Evolutionary conservation across 2,329 filamentous ascomycete species (phyloP).

Genomic region (Penicillium sp.): DNA sequence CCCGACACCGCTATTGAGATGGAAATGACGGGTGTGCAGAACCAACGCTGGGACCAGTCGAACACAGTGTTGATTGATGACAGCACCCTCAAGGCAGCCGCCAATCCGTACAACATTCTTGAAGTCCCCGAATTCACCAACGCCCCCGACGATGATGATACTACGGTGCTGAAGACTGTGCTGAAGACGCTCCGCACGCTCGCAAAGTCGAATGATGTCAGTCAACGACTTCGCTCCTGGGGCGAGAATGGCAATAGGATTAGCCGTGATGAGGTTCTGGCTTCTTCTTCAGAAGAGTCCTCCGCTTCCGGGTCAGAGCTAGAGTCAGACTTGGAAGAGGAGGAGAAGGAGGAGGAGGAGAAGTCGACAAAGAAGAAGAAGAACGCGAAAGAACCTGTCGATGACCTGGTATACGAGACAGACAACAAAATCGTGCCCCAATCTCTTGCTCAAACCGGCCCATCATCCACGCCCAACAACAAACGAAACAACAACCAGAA

Average conservation of each 20-base stretch:
- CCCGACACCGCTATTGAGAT: not conserved
- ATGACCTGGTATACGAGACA: not conserved
- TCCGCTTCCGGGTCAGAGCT: not conserved
- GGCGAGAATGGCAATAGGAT: conserved; percentile 21
- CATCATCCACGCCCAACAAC: not conserved
- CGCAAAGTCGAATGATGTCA: conserved; percentile 47
- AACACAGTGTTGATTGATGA: conserved; percentile 93
- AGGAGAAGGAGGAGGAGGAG: not conserved
- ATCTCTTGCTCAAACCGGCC: not conserved
- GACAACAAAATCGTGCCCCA: not conserved
- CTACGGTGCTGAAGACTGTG: conserved; percentile 48
- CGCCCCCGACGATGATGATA: conserved; percentile 37
- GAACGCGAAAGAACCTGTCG: not conserved
- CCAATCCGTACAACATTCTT: conserved; percentile 79
- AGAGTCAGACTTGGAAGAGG: not conserved
- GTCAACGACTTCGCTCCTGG: conserved; percentile 36
- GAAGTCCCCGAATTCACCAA: conserved; percentile 70
- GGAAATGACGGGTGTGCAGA: conserved; percentile 28
- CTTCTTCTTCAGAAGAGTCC: no score
- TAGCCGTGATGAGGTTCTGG: conserved; percentile 5
- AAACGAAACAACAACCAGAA: no score
- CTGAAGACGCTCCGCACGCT: conserved; percentile 51
- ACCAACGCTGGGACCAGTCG: conserved; percentile 64
- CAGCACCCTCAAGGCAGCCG: conserved; percentile 70
- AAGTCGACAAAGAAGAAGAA: not conserved